These are phyloP conservation scores for Nakazawaea holstii DNA, from an alignment of 805 yeast genomes.

Conservation along the genomic window DNA sequence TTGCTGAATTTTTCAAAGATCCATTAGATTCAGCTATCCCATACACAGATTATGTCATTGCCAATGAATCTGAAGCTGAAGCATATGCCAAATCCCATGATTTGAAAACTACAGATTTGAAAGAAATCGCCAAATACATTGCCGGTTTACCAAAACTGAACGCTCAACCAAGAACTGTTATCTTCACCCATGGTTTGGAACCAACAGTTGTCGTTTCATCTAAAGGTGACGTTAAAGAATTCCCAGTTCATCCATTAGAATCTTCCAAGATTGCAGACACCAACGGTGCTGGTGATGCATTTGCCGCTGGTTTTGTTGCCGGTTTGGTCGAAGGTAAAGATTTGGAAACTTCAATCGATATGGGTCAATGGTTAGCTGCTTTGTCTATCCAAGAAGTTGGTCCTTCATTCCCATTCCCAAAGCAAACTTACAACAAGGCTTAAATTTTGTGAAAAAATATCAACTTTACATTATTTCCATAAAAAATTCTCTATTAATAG, in stretches of 20 bases:
- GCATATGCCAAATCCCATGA: slow-evolving; percentile 87
- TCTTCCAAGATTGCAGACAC: slow-evolving; percentile 74
- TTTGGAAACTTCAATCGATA: slow-evolving; percentile 55
- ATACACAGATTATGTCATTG: slow-evolving; percentile 86
- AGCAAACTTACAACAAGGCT: slow-evolving; percentile 39
- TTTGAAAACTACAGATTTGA: slow-evolving; percentile 53
- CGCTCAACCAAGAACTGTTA: slow-evolving; percentile 73
- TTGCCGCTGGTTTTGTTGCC: slow-evolving; percentile 94
- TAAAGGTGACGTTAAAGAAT: slow-evolving; percentile 31
- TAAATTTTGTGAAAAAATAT: too few relatives aligned
- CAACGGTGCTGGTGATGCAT: slow-evolving; percentile 99
- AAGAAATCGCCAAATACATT: slow-evolving; percentile 74
- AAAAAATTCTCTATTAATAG: too few relatives aligned
- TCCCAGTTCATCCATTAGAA: slow-evolving; percentile 69
- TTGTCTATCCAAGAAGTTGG: slow-evolving; percentile 90
- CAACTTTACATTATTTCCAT: too few relatives aligned
- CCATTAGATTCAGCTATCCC: slow-evolving; percentile 75
- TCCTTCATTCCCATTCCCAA: slow-evolving; percentile 86
- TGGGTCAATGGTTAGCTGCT: slow-evolving; percentile 97
- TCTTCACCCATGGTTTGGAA: slow-evolving; percentile 93
- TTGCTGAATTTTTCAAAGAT: slow-evolving; percentile 92
- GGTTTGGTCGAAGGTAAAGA: slow-evolving; percentile 73
- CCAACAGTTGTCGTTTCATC: slow-evolving; percentile 74
- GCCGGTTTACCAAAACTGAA: slow-evolving; percentile 76
- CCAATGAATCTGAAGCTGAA: slow-evolving; percentile 96